Conservation (phyloP, 2,329 filamentous ascomycete species). For the Drechslera avenae region DNA sequence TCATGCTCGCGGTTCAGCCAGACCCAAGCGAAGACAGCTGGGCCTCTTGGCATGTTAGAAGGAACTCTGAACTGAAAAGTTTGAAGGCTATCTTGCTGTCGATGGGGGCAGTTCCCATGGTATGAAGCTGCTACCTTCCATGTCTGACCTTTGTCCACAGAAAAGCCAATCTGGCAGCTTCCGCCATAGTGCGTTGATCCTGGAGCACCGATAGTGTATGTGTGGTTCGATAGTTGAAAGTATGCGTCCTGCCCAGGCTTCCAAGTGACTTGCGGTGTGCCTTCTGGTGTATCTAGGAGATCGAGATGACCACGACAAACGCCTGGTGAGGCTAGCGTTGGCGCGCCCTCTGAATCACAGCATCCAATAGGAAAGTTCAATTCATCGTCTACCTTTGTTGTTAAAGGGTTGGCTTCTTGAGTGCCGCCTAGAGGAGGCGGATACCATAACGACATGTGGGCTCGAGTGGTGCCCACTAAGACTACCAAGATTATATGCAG, state of each 20-base stretch:
- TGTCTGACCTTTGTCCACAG: conserved; percentile 48
- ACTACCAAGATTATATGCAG: not conserved
- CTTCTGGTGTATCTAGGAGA: conserved; percentile 49
- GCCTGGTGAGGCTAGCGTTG: conserved; percentile 26
- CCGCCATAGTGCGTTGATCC: conserved; percentile 47
- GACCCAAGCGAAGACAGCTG: conserved; percentile 52
- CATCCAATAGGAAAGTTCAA: conserved; percentile 52
- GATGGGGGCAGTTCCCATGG: conserved; percentile 53
- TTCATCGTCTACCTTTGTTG: conserved; percentile 13
- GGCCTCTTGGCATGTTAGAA: conserved; percentile 44
- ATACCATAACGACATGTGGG: conserved; percentile 49
- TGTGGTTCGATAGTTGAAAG: conserved; percentile 32
- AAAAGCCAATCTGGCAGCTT: conserved; percentile 52
- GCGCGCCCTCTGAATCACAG: conserved; percentile 39
- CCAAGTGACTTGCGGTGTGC: conserved; percentile 47
- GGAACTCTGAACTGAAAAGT: conserved; percentile 52
- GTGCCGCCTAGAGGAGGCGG: conserved; percentile 50
- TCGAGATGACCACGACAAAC: conserved; percentile 50
- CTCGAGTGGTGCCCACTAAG: conserved; percentile 4
- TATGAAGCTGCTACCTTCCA: conserved; percentile 52
- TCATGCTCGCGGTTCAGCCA: conserved; percentile 56
- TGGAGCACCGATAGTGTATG: conserved; percentile 16
- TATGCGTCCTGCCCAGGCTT: conserved; percentile 46
- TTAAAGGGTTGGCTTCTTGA: conserved; percentile 47
- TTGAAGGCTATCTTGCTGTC: conserved; percentile 43